Base-by-base conservation (phyloP, 2,329 filamentous ascomycete genomes). In the Phyllosticta citriasiana region DNA sequence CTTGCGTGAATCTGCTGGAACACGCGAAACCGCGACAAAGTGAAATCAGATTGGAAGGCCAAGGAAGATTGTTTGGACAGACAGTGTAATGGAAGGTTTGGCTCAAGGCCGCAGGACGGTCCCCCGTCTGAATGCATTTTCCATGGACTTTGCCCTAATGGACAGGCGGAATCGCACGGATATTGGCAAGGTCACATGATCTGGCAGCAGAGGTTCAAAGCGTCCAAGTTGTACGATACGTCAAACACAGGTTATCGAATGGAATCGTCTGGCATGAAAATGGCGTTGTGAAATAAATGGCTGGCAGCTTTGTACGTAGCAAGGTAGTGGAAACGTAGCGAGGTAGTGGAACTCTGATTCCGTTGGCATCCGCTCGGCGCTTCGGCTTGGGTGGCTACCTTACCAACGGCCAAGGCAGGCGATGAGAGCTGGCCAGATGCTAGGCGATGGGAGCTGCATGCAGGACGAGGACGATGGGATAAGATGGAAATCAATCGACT, bases 81-180 rank as follows among this genome's bases (percentile, higher is more conserved):
- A 53, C 22, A 2, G 4, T 16, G 16, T n/a, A 47, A n/a, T 47
- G 22, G 22, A 55, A 24, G 52, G 58, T 24, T 24, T 16, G 58
- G 57, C 8, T 50, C 35, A 27, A 55, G 53, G 58, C 53, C 52
- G 58, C 58, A 16, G 58, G 58, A 52, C 58, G 58, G 58, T 52
- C 58, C 55, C 35, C 24, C 40, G 26, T 56, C 40, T 7, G 40
- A 47, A 16, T n/a, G 40, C 14, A n/a, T n/a, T 47, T 47, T 47
- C 40, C 40, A 19, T n/a, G 7, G 40, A 47, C 40, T n/a, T 47
- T 47, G 14, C 14, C 40, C 40, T 47, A 19, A 47, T 47, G 33
- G 33, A 40, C 33, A 14, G 5, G 33, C 33, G 16, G 33, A 40
- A 22, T 22, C 19, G 19, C 19, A 22, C 19, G 19, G 19, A 22